Base-by-base conservation (phyloP, 2,329 filamentous ascomycete species). In the Penicillium griseofulvum region DNA sequence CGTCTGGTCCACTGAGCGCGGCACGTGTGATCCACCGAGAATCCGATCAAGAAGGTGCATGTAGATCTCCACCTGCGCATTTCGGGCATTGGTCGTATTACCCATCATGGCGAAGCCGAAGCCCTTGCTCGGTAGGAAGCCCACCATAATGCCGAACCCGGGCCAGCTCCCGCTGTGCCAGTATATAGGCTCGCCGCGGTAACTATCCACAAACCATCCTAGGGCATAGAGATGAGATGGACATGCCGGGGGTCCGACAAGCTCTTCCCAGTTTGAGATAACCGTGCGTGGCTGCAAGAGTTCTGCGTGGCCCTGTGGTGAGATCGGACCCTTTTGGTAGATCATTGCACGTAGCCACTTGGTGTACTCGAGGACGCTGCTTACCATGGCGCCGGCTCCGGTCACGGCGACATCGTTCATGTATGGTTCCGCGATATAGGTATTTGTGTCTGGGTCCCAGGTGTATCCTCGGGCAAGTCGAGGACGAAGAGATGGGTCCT, bases 41-140 rank as follows among this genome's bases (percentile, higher is more conserved):
- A 49, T 19, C 31, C 12, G 43, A 34, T 61, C 58, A 1, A 63
- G 42, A 8, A 62, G 47, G 29, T 57, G 56, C 39, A 61, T 28
- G 31, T 59, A 63, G 14, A 63, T 39, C 34, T 56, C 42, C 19
- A 54, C 19, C 36, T 60, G 37, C 4, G 52, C 59, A 8, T 56
- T 19, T 22, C 52, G 57, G 1, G 56, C 59, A 31, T 49, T 44
- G 5, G 24, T 47, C 0, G 61, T 49, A 37, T 67, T 68, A 9
- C 58, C 60, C 65, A 68, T 66, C 44, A 67, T 57, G 0, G 48
- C 64, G 37, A 68, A 62, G 1, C 63, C 66, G 16, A 64, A 67
- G 2, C 57, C 33, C 16, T 53, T 59, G 5, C 55, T 58, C 1
- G 66, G 64, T 8, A 68, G 16, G 22, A 67, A 66, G 5, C 64